Base-by-base conservation (phyloP, 805 yeast genomes). In the Metschnikowia corniflorae region DNA sequence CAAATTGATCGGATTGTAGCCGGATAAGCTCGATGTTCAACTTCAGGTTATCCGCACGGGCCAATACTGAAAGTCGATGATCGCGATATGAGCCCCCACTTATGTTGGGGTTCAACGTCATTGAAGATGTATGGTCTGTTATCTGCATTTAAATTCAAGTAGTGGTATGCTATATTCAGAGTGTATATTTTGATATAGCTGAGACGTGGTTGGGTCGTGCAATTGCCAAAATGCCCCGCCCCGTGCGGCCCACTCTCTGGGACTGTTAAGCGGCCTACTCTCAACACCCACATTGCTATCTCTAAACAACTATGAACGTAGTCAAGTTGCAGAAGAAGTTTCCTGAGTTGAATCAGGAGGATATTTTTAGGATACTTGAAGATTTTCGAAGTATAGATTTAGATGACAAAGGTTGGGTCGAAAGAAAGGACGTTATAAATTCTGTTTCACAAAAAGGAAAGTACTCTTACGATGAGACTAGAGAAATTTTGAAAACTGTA, bases 371-470 rank as follows among this genome's bases (percentile, higher is more conserved):
- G 25, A 75, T 93, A 39, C 85, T 91, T 53, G 96, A 91, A 40
- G 84, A 82, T 50, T 93, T 93, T 70, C 53, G 96, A 53, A 65
- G 69, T 42, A 82, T 93, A 49, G 99, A 93, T 53, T 50, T 81
- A 22, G 95, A 91, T 29, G 99, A 91, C 54, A 80, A 83, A 50
- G 99, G 99, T 8, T 88, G 88, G 78, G 88, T 82, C 26, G 97
- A 91, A 56, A 91, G 91, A 65, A 88, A 84, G 56, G 84, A 82
- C 39, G 94, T 86, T 24, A 82, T 91, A 58, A 89, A 87, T 57
- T 77, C 88, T 3, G 79, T 88, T 26, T 78, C 95, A 16, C 77
- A 78, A 39, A 62, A 79, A 19, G 97, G 97, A 14, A 77, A 77
- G 36, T 91, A 84, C 33, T 61, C 88, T 21, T 93, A 93, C 56